Evolutionary conservation across 1,284 basidiomycete species (phyloP).

Genomic region (Butyriboletus appendiculatus): DNA sequence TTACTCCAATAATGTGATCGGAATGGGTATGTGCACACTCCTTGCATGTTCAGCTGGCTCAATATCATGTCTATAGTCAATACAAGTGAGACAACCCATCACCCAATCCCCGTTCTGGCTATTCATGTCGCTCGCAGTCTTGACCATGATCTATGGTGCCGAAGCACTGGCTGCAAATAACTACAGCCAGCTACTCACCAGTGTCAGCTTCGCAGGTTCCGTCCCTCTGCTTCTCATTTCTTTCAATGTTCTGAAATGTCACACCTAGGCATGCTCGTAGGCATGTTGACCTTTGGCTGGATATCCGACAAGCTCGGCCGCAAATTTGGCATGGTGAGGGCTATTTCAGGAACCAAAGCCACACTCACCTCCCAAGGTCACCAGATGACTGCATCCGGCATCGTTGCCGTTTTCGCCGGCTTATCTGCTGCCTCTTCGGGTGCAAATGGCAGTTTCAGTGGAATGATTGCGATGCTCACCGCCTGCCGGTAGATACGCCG

Average conservation of each 20-base stretch:
- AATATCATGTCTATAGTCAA: constrained; percentile 35
- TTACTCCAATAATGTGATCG: constrained; percentile 83
- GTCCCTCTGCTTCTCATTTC: neutral
- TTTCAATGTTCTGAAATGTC: neutral
- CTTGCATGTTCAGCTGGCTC: neutral
- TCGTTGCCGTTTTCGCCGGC: constrained; percentile 78
- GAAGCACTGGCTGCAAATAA: constrained; percentile 48
- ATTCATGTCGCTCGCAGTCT: constrained; percentile 42
- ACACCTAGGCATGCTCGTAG: constrained; percentile 62
- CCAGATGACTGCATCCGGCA: constrained; percentile 75
- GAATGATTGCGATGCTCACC: constrained; percentile 75
- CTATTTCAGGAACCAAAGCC: neutral
- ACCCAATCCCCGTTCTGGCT: neutral
- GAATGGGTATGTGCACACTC: constrained; percentile 53
- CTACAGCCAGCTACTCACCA: constrained; percentile 63
- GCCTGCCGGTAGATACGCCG: constrained; percentile 65
- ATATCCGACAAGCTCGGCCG: constrained; percentile 86
- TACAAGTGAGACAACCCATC: constrained; percentile 47
- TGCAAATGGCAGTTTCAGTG: constrained; percentile 67
- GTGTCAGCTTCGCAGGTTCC: constrained; percentile 73
- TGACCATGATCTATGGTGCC: constrained; percentile 65
- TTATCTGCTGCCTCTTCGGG: constrained; percentile 86
- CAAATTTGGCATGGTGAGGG: constrained; percentile 81
- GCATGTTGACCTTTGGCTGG: constrained; percentile 76
- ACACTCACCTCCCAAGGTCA: neutral